Conservation (phyloP, 2,329 filamentous ascomycete genomes). For the Claviceps purpurea region DNA sequence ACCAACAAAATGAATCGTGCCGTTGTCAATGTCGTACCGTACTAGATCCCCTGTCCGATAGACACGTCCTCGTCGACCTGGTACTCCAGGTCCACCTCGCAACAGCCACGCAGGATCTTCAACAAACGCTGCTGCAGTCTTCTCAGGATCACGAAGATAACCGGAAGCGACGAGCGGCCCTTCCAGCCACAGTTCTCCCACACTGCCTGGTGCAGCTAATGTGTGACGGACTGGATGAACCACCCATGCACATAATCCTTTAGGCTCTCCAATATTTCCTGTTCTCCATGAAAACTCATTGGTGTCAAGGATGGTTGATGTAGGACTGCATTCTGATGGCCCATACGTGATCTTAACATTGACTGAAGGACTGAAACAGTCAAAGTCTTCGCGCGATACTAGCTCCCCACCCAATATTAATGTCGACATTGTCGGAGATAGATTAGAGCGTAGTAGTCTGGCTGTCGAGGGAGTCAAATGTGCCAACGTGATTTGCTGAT, state of each 20-base stretch:
- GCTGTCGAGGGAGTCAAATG: conserved; percentile 1
- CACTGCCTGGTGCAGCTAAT: not conserved
- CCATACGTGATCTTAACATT: conserved; percentile 11
- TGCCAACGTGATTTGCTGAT: not conserved
- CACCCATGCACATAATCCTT: not conserved
- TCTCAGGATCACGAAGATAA: not conserved
- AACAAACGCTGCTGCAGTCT: not conserved
- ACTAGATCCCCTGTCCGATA: conserved; percentile 14
- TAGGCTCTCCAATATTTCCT: not conserved
- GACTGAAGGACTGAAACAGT: conserved; percentile 2
- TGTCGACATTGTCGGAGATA: not conserved
- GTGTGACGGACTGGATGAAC: not conserved
- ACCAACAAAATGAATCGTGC: conserved; percentile 12
- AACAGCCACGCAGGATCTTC: not conserved
- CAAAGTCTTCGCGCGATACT: conserved; percentile 1
- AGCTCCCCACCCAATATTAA: conserved; percentile 9
- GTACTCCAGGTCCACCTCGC: not conserved
- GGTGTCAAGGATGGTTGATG: conserved; percentile 3
- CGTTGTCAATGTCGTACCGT: conserved; percentile 7
- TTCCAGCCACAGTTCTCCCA: conserved; percentile 3
- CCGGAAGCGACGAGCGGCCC: not conserved
- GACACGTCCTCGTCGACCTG: not conserved
- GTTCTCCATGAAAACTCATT: no score
- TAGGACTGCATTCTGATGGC: conserved; percentile 9
- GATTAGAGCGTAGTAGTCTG: not conserved